These are phyloP conservation scores for Hordeum vulgare DNA, from an alignment of 176 grass and related monocot genomes.

Conservation along the genomic window MorexV3_pseudomolecules_assembly NC_058520.1:487618258-487618757, in stretches of 20 bases:
- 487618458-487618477: constrained; percentile 32
- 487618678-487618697: not conserved
- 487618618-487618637: not conserved
- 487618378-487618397: not conserved
- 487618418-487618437: constrained; percentile 2
- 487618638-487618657: not conserved
- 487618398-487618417: constrained; percentile 1
- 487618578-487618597: constrained; percentile 55
- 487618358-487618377: not conserved
- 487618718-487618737: not conserved
- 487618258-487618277: not conserved
- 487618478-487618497: constrained; percentile 46
- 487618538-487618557: constrained; percentile 50
- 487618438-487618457: constrained; percentile 18
- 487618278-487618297: not conserved
- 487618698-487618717: not conserved
- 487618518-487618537: constrained; percentile 59
- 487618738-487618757: not conserved
- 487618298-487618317: not conserved
- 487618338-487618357: not conserved
- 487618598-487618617: not conserved
- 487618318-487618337: not conserved
- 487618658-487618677: not conserved
- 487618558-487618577: constrained; percentile 73
- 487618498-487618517: constrained; percentile 59